Base-by-base conservation (phyloP, 768 basidiomycete genomes). In the Leccinum uliginosum region DNA sequence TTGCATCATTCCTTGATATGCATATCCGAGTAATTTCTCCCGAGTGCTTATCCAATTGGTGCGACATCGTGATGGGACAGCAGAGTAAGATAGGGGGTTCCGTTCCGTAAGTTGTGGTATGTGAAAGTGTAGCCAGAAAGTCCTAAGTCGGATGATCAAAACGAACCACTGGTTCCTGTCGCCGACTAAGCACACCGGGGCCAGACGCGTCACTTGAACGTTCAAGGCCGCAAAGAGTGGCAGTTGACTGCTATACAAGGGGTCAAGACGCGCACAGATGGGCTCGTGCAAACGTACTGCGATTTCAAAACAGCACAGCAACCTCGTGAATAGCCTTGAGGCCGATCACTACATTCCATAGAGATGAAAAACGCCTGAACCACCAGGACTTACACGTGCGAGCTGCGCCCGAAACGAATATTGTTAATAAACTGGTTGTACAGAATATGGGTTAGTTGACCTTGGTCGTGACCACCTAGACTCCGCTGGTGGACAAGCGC, bases 111-210 rank as follows among this genome's bases (percentile, higher is more conserved):
- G 10, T 19, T n/a, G 21, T 38, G 26, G 29, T n/a, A 17, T 4
- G 29, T 56, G 54, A 49, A 29, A 4, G 32, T 10, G n/a, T 24
- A 8, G 24, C 50, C 12, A 49, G 26, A 15, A 24, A 21, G 43
- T 26, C 52, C 45, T 23, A 50, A 59, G 40, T 45, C 51, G 54
- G 65, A 64, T 64, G 65, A 64, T 64, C 62, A 53, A 7, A 40
- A n/a, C 1, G 38, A 14, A 54, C 32, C 46, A 50, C 26, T n/a
- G 26, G 15, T 32, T 55, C 51, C 14, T 52, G 47, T 8, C 35
- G 9, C 38, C 14, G 15, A 17, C 35, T 17, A 24, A 15, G 45
- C 53, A 43, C 19, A n/a, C 26, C 24, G 4, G 19, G 32, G 27
- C 21, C 1, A 10, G 38, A 10, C 6, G 32, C 30, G 8, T 29